Evolutionary conservation across 169 alveolate genomes (phyloP), one percentile per base, ranked within the genome.

Genomic region (Eimeria sp.): DNA sequence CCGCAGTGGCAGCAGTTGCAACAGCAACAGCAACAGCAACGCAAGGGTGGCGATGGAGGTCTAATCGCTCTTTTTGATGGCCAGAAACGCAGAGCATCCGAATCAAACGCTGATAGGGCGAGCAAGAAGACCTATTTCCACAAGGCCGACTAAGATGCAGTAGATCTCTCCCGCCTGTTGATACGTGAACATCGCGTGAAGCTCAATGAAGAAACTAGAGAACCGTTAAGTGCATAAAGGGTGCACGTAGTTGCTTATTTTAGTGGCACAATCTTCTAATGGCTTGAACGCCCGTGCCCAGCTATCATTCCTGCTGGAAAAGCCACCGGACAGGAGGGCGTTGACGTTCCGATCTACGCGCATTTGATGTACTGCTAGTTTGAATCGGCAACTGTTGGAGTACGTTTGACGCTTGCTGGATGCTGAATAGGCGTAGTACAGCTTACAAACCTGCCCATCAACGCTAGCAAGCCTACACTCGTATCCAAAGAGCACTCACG

Each of bases 1-100:
- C 14, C 47, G 92, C 92, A 84, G 92, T 84, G 80, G 92, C 89
- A 82, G 89, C 86, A 75, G 86, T 45, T 20, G 61, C 87, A 76
- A 34, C 87, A 76, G 63, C 87, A 76, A 34, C 87, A 76, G 63
- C 92, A 84, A 34, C 92, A 84, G 65, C 92, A 84, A 34, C 92
- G 67, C 45, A 65, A 49, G 13, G 61, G 43, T 9, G 76, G 76
- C 61, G 54, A 70, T 54, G 92, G 67, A n/a, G 78, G 75, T 40
- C 80, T 84, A 18, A 61, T 49, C 13, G 76, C 76, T 20, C 92
- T 84, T 30, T 84, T 84, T n/a, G 92, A 84, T 10, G 92, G 92
- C 78, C 92, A 84, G 92, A 84, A 84, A 58, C 92, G 92, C 57
- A 57, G 92, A 58, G 92, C 92, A 4, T 84, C 92, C 11, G 92